A percentile compares a stretch with the other conserved stretches of the same genome.
Evolutionary conservation across 805 yeast genomes (phyloP).

Genomic region (Pichia manshurica): DNA sequence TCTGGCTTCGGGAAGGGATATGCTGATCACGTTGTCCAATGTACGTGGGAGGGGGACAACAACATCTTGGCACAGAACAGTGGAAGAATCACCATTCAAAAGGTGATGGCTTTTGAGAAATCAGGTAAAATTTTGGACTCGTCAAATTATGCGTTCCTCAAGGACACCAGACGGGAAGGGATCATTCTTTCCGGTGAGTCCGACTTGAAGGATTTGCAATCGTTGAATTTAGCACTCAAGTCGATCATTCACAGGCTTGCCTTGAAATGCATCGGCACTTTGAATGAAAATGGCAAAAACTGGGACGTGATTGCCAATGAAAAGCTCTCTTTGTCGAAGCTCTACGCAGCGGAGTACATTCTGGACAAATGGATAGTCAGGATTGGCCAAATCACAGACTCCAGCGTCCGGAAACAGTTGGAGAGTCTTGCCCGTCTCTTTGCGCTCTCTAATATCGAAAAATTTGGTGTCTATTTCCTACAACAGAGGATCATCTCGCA

Average conservation of each 20-base stretch:
- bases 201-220: conserved; percentile 27
- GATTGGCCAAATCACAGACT: conserved; percentile 8
- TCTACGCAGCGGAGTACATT: conserved; percentile 46
- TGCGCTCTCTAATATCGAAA: conserved; percentile 61
- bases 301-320: conserved; percentile 45
- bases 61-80: conserved; percentile 77
- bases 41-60: conserved; percentile 98
- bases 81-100: conserved; percentile 69
- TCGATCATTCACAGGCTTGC: conserved; percentile 37
- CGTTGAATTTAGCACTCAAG: conserved; percentile 36
- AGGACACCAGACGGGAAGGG: conserved; percentile 22
- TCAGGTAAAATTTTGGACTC: conserved; percentile 32
- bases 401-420: conserved; percentile 42
- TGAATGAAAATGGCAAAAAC: conserved; percentile 33
- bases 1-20: conserved; percentile 85
- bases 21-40: conserved; percentile 94
- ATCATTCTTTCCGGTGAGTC: conserved; percentile 27
- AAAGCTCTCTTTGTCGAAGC: conserved; percentile 42
- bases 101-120: conserved; percentile 32
- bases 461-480: conserved; percentile 65
- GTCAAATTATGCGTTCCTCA: conserved; percentile 36
- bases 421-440: conserved; percentile 53
- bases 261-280: conserved; percentile 27
- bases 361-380: conserved; percentile 32
- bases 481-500: conserved; percentile 54